Evolutionary conservation across 140 eudicot species (phyloP).

Genomic region (Flaveria floridana): DNA sequence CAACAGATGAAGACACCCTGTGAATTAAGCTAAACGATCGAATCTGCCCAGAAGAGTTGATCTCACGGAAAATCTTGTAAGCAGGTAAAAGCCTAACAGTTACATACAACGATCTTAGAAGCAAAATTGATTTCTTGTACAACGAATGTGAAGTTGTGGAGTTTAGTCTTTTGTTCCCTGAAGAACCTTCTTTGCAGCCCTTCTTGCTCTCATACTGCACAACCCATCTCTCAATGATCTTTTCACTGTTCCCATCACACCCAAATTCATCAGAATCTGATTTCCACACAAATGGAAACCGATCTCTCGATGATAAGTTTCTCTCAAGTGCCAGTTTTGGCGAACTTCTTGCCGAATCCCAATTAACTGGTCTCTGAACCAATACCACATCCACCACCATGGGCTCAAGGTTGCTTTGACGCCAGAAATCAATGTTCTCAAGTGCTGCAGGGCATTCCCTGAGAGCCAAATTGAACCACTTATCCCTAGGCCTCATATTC

Average conservation of each 20-base stretch:
- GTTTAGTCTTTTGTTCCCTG: slow-evolving; percentile 50
- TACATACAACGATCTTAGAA: slow-evolving; percentile 70
- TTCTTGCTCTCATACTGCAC: slow-evolving; percentile 69
- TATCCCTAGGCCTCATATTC: slow-evolving; percentile 71
- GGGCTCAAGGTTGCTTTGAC: slow-evolving; percentile 81
- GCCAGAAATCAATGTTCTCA: slow-evolving; percentile 78
- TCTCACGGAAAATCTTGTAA: slow-evolving; percentile 68
- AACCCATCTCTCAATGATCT: slow-evolving; percentile 86
- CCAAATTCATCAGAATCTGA: slow-evolving; percentile 59
- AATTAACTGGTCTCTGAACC: slow-evolving; percentile 49
- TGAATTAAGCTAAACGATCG: slow-evolving; percentile 54
- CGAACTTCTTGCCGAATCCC: slow-evolving; percentile 49
- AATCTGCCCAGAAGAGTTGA: slow-evolving; percentile 67
- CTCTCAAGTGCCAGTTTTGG: slow-evolving; percentile 40
- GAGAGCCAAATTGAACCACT: slow-evolving; percentile 80
- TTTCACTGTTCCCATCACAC: slow-evolving; percentile 45
- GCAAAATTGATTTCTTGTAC: slow-evolving; percentile 69
- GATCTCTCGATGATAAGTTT: slow-evolving; percentile 50
- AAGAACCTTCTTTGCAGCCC: slow-evolving; percentile 37
- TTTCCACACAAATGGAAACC: slow-evolving; percentile 41
- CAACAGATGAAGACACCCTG: slow-evolving; percentile 64
- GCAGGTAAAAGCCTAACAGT: slow-evolving; percentile 94
- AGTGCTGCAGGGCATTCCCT: slow-evolving; percentile 85
- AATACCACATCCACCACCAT: slow-evolving; percentile 83
- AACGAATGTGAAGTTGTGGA: slow-evolving; percentile 51